Conservation (phyloP, 1,284 basidiomycete species). For the Moesziomyces antarcticus region DNA sequence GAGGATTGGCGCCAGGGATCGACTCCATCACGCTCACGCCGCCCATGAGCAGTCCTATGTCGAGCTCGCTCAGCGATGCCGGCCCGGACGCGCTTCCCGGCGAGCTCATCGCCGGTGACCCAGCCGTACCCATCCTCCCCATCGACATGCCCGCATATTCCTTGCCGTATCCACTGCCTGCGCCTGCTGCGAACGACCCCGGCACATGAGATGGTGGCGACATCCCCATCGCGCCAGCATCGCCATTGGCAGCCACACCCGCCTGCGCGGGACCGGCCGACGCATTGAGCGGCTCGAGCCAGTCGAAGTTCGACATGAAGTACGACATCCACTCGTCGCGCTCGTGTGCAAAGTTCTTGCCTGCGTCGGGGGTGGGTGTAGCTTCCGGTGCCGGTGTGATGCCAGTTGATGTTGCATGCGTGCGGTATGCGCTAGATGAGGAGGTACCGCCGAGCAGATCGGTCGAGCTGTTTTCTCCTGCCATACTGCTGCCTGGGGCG, state of each 20-base stretch:
- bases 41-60: conserved; percentile 45
- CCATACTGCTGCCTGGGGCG: background rate
- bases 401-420: conserved; percentile 5
- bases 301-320: conserved; percentile 49
- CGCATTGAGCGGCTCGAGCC: conserved; percentile 22
- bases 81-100: conserved; percentile 28
- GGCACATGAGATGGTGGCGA: background rate
- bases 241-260: background rate
- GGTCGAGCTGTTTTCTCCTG: background rate
- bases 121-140: conserved; percentile 1
- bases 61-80: conserved; percentile 39
- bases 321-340: conserved; percentile 53
- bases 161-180: background rate
- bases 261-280: background rate
- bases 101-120: conserved; percentile 31
- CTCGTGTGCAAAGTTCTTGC: conserved; percentile 21
- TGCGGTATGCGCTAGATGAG: conserved; percentile 3
- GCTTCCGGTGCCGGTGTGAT: conserved; percentile 2
- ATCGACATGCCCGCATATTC: background rate
- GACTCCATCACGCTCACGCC: conserved; percentile 45
- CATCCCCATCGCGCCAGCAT: background rate
- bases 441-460: conserved; percentile 24
- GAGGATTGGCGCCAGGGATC: conserved; percentile 9
- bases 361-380: conserved; percentile 1
- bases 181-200: background rate